A percentile compares a stretch with the other conserved stretches of the same genome.
Conservation (phyloP, 2,329 filamentous ascomycete genomes). For the Leptographium procerum region DNA sequence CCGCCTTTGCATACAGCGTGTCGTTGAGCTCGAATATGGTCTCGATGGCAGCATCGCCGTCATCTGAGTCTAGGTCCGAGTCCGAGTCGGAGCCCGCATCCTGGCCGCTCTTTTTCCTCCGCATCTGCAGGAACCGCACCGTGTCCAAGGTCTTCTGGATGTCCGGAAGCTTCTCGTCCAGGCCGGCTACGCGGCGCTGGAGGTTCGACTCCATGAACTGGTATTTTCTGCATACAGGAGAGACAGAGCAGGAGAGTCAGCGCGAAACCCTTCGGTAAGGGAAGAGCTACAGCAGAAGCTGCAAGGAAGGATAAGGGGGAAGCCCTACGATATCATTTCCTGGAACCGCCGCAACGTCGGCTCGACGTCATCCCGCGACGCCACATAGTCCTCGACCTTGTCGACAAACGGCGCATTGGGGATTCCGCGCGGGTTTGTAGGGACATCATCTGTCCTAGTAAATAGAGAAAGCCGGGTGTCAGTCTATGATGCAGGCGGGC, state of each 20-base stretch:
- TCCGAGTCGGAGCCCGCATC: background rate
- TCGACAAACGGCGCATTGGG: slow-evolving; percentile 78
- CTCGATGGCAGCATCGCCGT: slow-evolving; percentile 58
- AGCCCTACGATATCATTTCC: slow-evolving; percentile 77
- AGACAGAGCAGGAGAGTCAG: background rate
- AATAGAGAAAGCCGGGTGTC: background rate
- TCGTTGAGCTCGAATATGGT: slow-evolving; percentile 96
- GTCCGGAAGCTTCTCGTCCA: slow-evolving; percentile 93
- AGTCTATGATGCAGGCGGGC: background rate
- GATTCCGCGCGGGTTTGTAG: slow-evolving; percentile 72
- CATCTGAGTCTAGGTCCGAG: slow-evolving; percentile 6
- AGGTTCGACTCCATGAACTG: slow-evolving; percentile 98
- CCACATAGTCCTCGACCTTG: slow-evolving; percentile 79
- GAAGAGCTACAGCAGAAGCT: background rate
- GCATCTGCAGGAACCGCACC: slow-evolving; percentile 64
- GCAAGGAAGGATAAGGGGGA: background rate
- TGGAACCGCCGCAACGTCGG: slow-evolving; percentile 72
- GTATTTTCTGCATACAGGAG: slow-evolving; percentile 81
- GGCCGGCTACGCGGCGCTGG: slow-evolving; percentile 65
- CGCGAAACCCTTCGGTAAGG: too few relatives aligned
- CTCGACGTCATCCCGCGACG: slow-evolving; percentile 68
- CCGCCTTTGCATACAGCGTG: slow-evolving; percentile 82
- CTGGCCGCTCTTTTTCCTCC: background rate
- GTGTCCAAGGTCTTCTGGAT: slow-evolving; percentile 94
- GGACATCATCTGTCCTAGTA: slow-evolving; percentile 30